Base-by-base conservation (phyloP, 495 filamentous ascomycete species). In the Aspergillus panamensis region DNA sequence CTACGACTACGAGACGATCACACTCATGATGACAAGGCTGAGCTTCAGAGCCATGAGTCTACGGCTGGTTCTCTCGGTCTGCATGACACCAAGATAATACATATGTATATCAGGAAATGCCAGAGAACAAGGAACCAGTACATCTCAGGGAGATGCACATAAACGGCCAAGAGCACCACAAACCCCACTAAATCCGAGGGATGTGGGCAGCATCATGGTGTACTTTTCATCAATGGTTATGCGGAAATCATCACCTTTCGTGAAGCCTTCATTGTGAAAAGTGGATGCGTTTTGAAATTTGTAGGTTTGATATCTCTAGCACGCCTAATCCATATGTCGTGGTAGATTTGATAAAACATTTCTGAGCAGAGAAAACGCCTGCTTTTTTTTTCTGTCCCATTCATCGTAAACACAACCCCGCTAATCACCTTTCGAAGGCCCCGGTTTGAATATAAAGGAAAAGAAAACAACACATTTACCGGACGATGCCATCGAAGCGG, bases 401-500 rank as follows among this genome's bases (percentile, higher is more conserved):
- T 71, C 68, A 65, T 74, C 71, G 66, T 74, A 72, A 73, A 67
- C 66, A 64, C 70, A 70, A 63, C 60, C 62, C 62, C 67, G 64
- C 53, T 56, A 60, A 57, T 57, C 62, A 62, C 43, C 53, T 48
- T 52, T 59, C 35, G 14, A 53, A 61, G 58, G 62, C 43, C 21
- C 53, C 58, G 31, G 0, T 29, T 13, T 39, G 35, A 10, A 39
- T 13, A 39, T 13, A 39, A 39, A 39, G 10, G 14, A 57, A n/a
- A 29, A 51, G 35, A 44, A 45, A n/a, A 33, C 57, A 55, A 55
- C 47, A 59, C 25, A 65, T 76, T 87, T 90, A 96, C 80, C 91
- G 87, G 78, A 96, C 88, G 69, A 96, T 96, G 72, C 91, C 94
- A 77, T 98, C 94, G 85, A 96, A 98, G 77, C 94, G 87, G 82